Evolutionary conservation across 176 grass and related monocot species (phyloP).

Genomic region (Puccinellia tenuiflora): DNA sequence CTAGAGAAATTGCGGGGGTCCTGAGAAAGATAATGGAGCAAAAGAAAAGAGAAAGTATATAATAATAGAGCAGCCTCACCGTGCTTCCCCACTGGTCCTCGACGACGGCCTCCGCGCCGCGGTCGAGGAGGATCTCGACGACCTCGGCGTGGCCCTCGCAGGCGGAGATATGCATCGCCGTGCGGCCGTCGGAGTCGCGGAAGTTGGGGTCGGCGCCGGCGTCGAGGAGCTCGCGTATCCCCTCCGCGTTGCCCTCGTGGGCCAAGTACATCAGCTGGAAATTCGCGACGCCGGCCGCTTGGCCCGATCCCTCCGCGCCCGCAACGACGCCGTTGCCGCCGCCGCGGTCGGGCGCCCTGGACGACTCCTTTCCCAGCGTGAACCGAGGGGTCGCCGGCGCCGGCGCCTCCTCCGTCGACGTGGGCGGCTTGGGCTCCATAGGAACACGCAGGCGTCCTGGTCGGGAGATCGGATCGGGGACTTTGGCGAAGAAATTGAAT

Average conservation of each 20-base stretch:
- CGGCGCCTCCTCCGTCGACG: not conserved
- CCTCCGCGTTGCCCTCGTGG: slow-evolving; percentile 58
- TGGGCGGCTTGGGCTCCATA: slow-evolving; percentile 44
- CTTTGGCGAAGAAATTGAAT: slow-evolving; percentile 17
- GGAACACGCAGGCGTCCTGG: not conserved
- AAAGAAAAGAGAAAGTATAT: not conserved
- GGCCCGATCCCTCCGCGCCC: not conserved
- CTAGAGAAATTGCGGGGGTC: not conserved
- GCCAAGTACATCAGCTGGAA: slow-evolving; percentile 91
- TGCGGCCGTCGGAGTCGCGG: slow-evolving; percentile 79
- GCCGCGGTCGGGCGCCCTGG: slow-evolving; percentile 53
- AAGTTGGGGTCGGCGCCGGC: slow-evolving; percentile 69
- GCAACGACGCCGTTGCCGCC: not conserved
- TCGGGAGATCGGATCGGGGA: slow-evolving; percentile 21
- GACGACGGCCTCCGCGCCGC: slow-evolving; percentile 49
- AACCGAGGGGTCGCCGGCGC: slow-evolving; percentile 30
- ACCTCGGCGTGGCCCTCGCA: slow-evolving; percentile 73
- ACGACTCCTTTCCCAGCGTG: slow-evolving; percentile 74
- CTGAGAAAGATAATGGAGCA: not conserved
- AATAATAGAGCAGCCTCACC: slow-evolving; percentile 28
- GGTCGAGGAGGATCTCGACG: slow-evolving; percentile 51
- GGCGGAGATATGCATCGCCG: slow-evolving; percentile 81
- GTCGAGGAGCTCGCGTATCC: slow-evolving; percentile 69
- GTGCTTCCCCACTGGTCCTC: slow-evolving; percentile 91
- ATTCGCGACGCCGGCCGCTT: slow-evolving; percentile 27